Percentiles rank a stretch among this genome's conserved stretches.
Conservation (phyloP, 2,329 filamentous ascomycete species). For the Dothistroma septosporum region DNA sequence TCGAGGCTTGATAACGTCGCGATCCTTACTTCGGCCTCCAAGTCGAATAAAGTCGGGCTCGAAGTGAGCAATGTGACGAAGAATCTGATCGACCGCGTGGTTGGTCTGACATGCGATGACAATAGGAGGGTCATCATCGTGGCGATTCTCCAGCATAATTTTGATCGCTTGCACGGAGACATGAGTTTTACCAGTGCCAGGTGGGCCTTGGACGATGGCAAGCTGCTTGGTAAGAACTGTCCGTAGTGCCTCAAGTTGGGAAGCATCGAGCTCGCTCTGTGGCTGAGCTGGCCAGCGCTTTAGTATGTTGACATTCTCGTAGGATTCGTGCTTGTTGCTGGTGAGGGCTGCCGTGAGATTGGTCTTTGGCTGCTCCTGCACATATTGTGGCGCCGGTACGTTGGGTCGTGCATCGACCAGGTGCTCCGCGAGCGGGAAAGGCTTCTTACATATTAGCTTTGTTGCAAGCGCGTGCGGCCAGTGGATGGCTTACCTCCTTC, state of each 20-base stretch:
- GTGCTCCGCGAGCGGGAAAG: slow-evolving; percentile 60
- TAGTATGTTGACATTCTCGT: slow-evolving; percentile 52
- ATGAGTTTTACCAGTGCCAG: slow-evolving; percentile 75
- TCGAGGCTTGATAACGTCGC: slow-evolving; percentile 57
- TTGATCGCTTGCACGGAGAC: slow-evolving; percentile 70
- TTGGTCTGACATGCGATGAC: slow-evolving; percentile 85
- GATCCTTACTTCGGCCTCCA: slow-evolving; percentile 66
- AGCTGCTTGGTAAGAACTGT: slow-evolving; percentile 68
- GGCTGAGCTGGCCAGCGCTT: slow-evolving; percentile 50
- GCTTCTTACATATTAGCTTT: slow-evolving; percentile 5
- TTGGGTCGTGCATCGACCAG: slow-evolving; percentile 49
- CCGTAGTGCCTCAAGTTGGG: slow-evolving; percentile 65
- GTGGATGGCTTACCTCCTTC: slow-evolving; percentile 42
- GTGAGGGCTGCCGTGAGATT: slow-evolving; percentile 43
- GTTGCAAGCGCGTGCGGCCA: slow-evolving; percentile 19
- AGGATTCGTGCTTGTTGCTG: slow-evolving; percentile 34
- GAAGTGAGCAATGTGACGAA: slow-evolving; percentile 60
- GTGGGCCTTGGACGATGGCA: slow-evolving; percentile 78
- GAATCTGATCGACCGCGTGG: slow-evolving; percentile 79
- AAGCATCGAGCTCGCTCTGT: slow-evolving; percentile 58
- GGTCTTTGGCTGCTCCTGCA: slow-evolving; percentile 47
- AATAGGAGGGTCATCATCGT: slow-evolving; percentile 59
- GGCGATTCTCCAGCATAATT: slow-evolving; percentile 59
- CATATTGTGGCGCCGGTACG: slow-evolving; percentile 51
- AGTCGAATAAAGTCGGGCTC: slow-evolving; percentile 61